A percentile compares a stretch with the other conserved stretches of the same genome.
phyloP scores from a whole-genome alignment of 2,329 filamentous ascomycete species.

The Cordyceps cateniannulata region DNA sequence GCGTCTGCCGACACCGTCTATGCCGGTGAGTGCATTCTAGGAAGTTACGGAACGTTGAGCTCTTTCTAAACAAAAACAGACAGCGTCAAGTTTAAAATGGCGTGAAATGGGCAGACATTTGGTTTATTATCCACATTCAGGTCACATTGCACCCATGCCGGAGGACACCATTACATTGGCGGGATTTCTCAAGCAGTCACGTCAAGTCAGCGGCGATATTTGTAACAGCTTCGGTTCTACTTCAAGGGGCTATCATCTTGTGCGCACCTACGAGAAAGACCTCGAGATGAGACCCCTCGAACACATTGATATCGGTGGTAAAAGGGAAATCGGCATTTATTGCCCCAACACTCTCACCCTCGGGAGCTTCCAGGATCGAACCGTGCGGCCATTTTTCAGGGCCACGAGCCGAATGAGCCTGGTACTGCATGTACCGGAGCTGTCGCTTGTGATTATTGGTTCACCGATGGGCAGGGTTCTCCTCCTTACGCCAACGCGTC shows the following conservation, averaged over 20 bases:
- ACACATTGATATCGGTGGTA: constrained; percentile 12
- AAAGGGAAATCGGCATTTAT: constrained; percentile 24
- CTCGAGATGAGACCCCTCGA: constrained; percentile 38
- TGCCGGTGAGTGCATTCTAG: not conserved
- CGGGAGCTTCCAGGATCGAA: constrained; percentile 18
- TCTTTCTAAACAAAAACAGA: not conserved
- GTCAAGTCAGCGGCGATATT: not conserved
- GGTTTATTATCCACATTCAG: constrained; percentile 30
- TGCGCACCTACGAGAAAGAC: constrained; percentile 44
- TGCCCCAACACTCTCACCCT: constrained; percentile 26
- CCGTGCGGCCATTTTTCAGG: constrained; percentile 23
- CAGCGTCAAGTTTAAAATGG: not conserved
- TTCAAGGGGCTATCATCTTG: constrained; percentile 26
- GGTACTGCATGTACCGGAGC: constrained; percentile 57
- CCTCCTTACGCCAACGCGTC: constrained; percentile 50
- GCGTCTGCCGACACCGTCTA: not conserved
- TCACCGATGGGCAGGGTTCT: constrained; percentile 60
- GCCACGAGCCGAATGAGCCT: constrained; percentile 46
- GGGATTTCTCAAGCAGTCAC: constrained; percentile 17
- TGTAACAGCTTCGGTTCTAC: not conserved
- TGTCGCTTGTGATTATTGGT: constrained; percentile 62
- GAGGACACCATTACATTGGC: constrained; percentile 15
- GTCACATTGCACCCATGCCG: constrained; percentile 17
- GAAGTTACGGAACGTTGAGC: not conserved
- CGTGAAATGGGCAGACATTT: constrained; percentile 20